Evolutionary conservation across 2,329 filamentous ascomycete species (phyloP), one percentile per base, ranked within the genome.

Genomic region (Aureobasidium sp.): DNA sequence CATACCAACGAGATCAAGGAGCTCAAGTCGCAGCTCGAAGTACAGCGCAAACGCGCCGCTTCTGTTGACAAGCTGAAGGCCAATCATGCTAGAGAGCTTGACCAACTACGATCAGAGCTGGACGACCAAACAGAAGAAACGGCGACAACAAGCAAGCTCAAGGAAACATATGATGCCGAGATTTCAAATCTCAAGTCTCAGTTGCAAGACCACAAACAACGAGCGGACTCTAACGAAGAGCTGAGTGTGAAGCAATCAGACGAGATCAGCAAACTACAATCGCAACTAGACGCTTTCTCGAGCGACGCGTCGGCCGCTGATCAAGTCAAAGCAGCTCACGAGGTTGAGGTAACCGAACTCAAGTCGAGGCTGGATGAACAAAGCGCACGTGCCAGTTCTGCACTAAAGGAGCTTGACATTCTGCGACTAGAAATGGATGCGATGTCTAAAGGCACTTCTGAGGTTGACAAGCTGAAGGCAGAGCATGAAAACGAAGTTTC

Each of bases 21-120:
- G 13, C 57, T 71, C 21, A 65, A 66, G n/a, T 48, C 65, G 5
- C 68, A 72, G 41, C 54, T 69, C 30, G 69, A 69, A 16, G 65
- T 55, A 21, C 62, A 67, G 10, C 66, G 36, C n/a, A 61, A 61
- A 36, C 41, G 49, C 15, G 50, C 50, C 36, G 36, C 37, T 10
- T 61, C 59, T 8, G 47, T 55, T 6, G 49, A 61, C 16, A 61
- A 53, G 59, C 42, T 61, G 30, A 61, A 61, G 32, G 41, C 42
- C 49, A 55, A 54, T 21, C 59, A 55, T n/a, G 49, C 59, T 21
- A 61, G 39, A 34, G 49, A 30, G 34, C 39, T 61, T 27, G 59
- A 53, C 9, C 48, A 53, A 39, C 11, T 61, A 16, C 29, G 49
- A 41, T 54, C 49, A 21, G 59, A 61, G 16, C 42, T 61, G 8